Evolutionary conservation across 2,329 filamentous ascomycete species (phyloP).

Genomic region (Diaporthe caulivora): DNA sequence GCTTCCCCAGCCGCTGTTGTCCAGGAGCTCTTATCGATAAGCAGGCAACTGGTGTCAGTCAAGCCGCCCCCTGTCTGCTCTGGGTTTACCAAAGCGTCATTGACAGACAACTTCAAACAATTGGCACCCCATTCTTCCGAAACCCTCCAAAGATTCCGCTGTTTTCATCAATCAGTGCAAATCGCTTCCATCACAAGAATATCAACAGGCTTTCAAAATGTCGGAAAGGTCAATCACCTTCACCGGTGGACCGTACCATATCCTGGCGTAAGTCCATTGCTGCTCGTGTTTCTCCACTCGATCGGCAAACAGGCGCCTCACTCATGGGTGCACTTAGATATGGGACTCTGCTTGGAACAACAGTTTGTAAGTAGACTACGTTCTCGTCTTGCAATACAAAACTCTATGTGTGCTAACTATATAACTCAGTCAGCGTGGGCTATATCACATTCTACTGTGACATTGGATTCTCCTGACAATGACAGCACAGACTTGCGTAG

Average conservation of each 20-base stretch:
- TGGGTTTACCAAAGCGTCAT: slow-evolving; percentile 11
- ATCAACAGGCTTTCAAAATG: slow-evolving; percentile 53
- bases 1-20: not conserved
- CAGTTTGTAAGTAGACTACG: slow-evolving; percentile 78
- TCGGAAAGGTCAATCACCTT: slow-evolving; percentile 63
- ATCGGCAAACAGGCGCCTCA: not conserved
- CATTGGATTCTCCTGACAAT: slow-evolving; percentile 29
- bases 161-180: not conserved
- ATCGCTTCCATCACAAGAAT: not conserved
- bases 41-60: not conserved
- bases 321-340: slow-evolving; percentile 73
- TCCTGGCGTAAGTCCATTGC: slow-evolving; percentile 70
- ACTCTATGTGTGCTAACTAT: not conserved
- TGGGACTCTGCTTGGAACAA: slow-evolving; percentile 86
- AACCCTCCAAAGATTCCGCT: not conserved
- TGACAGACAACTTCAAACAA: slow-evolving; percentile 8
- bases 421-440: slow-evolving; percentile 36
- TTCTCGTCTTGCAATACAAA: not conserved
- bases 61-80: slow-evolving; percentile 13
- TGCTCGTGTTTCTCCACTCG: not conserved
- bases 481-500: slow-evolving; percentile 74
- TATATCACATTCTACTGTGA: not conserved
- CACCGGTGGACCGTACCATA: slow-evolving; percentile 79
- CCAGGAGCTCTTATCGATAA: slow-evolving; percentile 35
- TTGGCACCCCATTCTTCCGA: not conserved